Evolutionary conservation across 345 rosid species (phyloP).

Genomic region (Rhodamnia argentea): DNA sequence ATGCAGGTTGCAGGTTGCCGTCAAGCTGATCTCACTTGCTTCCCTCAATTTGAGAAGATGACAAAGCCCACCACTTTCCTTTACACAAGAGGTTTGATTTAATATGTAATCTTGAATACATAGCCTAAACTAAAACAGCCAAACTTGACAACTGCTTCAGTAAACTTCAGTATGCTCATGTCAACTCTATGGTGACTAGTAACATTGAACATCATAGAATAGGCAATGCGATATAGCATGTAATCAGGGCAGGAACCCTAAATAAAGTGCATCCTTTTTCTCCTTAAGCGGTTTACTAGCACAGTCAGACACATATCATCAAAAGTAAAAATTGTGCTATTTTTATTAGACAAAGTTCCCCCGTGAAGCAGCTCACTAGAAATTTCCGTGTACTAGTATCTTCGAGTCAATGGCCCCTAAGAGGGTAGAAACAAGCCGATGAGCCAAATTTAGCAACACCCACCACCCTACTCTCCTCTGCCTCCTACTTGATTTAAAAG

Average conservation of each 20-base stretch:
- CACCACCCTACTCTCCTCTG: not conserved
- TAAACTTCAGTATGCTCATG: not conserved
- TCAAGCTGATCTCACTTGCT: not conserved
- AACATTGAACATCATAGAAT: not conserved
- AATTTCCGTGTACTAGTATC: not conserved
- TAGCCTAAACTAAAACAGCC: not conserved
- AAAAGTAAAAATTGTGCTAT: not conserved
- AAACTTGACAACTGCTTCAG: not conserved
- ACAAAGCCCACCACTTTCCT: not conserved
- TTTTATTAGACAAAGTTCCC: not conserved
- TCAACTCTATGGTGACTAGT: not conserved
- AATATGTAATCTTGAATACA: not conserved
- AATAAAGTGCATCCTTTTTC: not conserved
- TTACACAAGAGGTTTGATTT: not conserved
- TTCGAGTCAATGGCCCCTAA: not conserved
- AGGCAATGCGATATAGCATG: not conserved
- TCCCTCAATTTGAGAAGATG: not conserved
- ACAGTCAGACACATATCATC: not conserved
- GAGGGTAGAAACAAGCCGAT: not conserved
- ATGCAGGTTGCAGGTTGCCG: not conserved
- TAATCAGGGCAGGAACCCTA: not conserved
- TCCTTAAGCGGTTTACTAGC: not conserved
- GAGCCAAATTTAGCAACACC: not conserved
- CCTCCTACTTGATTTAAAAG: not conserved
- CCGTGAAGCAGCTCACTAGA: not conserved